Conservation (phyloP, 257 asterid genomes). For the Verbascum thapsus region DNA sequence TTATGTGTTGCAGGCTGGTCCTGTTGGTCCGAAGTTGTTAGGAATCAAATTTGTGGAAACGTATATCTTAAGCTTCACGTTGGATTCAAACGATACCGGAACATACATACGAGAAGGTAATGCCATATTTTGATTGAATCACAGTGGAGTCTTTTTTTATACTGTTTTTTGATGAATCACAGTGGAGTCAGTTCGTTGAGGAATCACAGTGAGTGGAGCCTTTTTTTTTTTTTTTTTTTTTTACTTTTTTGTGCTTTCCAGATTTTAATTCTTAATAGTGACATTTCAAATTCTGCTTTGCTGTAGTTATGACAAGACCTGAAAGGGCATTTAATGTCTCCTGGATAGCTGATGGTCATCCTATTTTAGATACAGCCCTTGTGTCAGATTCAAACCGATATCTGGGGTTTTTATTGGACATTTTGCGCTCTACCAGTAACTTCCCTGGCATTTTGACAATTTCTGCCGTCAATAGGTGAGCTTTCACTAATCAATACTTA, state of each 20-base stretch:
- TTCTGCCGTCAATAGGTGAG: conserved; percentile 87
- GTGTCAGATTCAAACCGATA: conserved; percentile 70
- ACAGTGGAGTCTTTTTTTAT: conserved; percentile 24
- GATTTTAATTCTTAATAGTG: conserved; percentile 22
- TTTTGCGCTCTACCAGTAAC: conserved; percentile 65
- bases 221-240: not conserved
- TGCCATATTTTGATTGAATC: conserved; percentile 6
- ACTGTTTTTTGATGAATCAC: no score
- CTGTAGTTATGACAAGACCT: conserved; percentile 51
- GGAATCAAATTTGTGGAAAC: conserved; percentile 79
- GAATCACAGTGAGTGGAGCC: conserved; percentile 10
- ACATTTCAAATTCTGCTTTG: conserved; percentile 30
- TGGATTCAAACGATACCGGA: conserved; percentile 63
- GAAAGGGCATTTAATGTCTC: conserved; percentile 72
- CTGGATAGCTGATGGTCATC: conserved; percentile 75
- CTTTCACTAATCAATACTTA: conserved; percentile 15
- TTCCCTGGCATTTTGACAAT: conserved; percentile 81
- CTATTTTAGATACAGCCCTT: conserved; percentile 72
- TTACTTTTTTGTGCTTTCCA: conserved; percentile 1
- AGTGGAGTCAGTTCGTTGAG: conserved; percentile 25
- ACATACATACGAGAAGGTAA: conserved; percentile 65
- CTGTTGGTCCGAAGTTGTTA: conserved; percentile 79
- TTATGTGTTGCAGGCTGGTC: conserved; percentile 59
- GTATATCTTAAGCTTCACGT: conserved; percentile 64
- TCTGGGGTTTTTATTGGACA: conserved; percentile 66